These are phyloP conservation scores for Ambrosia trifida DNA, from an alignment of 129 eudicot species.

Conservation along the genomic window DNA sequence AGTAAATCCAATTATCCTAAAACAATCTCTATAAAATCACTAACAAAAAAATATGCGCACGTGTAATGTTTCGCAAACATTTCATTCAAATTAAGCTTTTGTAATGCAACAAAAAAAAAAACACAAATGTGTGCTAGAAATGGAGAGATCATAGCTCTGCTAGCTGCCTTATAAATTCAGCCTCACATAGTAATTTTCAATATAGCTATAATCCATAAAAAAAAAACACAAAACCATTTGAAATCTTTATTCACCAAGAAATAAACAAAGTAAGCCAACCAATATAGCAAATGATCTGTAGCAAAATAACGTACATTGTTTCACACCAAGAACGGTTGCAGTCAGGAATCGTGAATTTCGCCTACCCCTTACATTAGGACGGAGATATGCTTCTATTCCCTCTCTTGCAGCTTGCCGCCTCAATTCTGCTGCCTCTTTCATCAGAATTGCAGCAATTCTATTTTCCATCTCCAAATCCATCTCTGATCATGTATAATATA, in stretches of 20 bases:
- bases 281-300: conserved; percentile 9
- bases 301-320: conserved; percentile 56
- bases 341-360: conserved; percentile 94
- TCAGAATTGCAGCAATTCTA: conserved; percentile 79
- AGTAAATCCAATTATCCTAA: no score
- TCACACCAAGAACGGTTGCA: conserved; percentile 91
- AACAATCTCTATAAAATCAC: no score
- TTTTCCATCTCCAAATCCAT: conserved; percentile 96
- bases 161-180: no score
- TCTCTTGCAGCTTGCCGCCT: conserved; percentile 76
- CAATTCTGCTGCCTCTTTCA: conserved; percentile 93
- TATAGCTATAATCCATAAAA: background rate
- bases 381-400: conserved; percentile 76
- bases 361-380: conserved; percentile 67
- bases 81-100: conserved; percentile 1
- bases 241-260: background rate
- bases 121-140: background rate
- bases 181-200: background rate
- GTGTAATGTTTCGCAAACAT: background rate
- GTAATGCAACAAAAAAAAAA: no score
- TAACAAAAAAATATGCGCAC: no score
- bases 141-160: background rate
- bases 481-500: conserved; percentile 5
- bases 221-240: conserved; percentile 1
- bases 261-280: conserved; percentile 3